These are phyloP conservation scores for Stemphylium vesicarium DNA, from an alignment of 2,329 filamentous ascomycete genomes.

Conservation along the genomic window DNA sequence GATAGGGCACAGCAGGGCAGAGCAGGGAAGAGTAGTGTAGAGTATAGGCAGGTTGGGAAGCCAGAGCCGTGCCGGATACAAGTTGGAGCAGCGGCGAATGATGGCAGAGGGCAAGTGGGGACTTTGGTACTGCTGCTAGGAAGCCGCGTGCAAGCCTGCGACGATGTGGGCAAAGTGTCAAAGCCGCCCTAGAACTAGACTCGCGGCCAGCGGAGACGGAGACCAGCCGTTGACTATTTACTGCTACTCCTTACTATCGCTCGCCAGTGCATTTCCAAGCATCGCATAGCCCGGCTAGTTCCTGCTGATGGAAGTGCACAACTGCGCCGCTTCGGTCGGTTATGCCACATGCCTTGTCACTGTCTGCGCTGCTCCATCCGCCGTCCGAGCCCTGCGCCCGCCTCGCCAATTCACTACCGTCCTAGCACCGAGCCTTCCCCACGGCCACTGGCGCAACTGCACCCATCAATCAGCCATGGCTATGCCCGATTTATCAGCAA, in stretches of 20 bases:
- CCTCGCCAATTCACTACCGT: neutral
- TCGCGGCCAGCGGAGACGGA: neutral
- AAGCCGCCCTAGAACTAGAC: neutral
- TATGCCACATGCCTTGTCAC: no score
- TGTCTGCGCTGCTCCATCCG: no score
- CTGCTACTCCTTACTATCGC: no score
- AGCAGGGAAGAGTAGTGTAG: constrained; percentile 8
- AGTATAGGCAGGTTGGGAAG: constrained; percentile 17
- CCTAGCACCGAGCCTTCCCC: constrained; percentile 19
- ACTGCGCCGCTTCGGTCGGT: neutral
- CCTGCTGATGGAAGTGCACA: neutral
- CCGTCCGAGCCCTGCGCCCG: neutral
- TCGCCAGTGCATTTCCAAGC: neutral
- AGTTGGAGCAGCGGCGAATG: constrained; percentile 32
- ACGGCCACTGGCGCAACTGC: constrained; percentile 13
- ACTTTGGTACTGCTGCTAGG: constrained; percentile 9
- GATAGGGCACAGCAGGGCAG: neutral
- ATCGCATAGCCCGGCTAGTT: neutral
- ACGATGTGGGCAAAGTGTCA: no score
- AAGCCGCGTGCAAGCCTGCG: no score
- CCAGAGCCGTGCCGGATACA: constrained; percentile 24
- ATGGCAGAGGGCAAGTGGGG: constrained; percentile 24
- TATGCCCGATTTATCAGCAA: constrained; percentile 39
- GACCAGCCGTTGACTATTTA: no score
- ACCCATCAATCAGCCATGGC: neutral